These are phyloP conservation scores for Tephrocybe sp. DNA, from an alignment of 768 basidiomycete genomes.

Conservation along the genomic window DNA sequence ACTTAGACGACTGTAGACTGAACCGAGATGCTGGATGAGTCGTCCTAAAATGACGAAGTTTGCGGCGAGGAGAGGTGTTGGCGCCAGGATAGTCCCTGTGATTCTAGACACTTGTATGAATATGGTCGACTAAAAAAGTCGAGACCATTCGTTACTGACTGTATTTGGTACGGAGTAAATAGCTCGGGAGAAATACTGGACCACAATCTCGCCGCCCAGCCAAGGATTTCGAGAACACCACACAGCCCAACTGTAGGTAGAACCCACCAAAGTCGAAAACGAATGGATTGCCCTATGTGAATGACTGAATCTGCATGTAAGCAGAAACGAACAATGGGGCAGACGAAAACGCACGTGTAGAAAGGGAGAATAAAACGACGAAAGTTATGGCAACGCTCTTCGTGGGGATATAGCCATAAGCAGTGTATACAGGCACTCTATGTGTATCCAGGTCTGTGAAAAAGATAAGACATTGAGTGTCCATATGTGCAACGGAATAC, in stretches of 20 bases:
- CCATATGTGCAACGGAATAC: no score
- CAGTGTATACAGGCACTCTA: background rate
- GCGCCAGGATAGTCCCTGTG: constrained; percentile 46
- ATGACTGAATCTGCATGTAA: constrained; percentile 28
- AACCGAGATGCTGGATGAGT: constrained; percentile 42
- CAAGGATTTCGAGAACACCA: constrained; percentile 50
- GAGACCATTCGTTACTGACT: constrained; percentile 24
- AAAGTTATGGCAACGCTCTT: constrained; percentile 35
- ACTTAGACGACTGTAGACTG: constrained; percentile 48
- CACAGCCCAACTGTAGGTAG: constrained; percentile 45
- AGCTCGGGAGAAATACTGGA: constrained; percentile 31
- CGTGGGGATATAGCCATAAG: constrained; percentile 41
- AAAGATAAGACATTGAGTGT: no score
- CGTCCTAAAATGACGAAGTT: constrained; percentile 53
- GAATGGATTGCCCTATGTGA: constrained; percentile 42
- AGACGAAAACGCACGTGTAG: constrained; percentile 30
- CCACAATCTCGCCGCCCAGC: constrained; percentile 59
- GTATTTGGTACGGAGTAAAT: constrained; percentile 32
- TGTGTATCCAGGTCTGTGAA: no score
- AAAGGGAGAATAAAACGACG: constrained; percentile 35
- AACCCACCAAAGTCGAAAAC: constrained; percentile 50
- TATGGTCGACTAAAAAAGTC: background rate
- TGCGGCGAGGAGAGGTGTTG: constrained; percentile 56
- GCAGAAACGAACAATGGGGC: constrained; percentile 19
- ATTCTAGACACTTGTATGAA: constrained; percentile 27